Conservation (phyloP, 257 asterid genomes). For the Solanum neorickii region DNA sequence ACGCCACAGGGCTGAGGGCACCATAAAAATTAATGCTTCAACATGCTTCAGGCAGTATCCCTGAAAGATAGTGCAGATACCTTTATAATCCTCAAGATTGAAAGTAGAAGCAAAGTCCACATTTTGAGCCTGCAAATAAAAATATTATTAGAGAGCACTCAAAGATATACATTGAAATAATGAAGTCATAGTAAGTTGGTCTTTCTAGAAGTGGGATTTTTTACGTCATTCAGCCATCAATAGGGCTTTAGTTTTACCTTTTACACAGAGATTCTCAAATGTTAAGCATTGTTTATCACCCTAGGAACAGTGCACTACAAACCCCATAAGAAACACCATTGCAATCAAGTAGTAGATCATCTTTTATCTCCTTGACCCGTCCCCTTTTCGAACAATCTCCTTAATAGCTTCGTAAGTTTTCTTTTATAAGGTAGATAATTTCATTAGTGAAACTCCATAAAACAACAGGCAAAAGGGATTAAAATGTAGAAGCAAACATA, state of each 20-base stretch:
- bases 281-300: not conserved
- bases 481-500: not conserved
- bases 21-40: not conserved
- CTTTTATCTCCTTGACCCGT: not conserved
- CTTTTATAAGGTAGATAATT: not conserved
- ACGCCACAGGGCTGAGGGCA: not conserved
- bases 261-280: not conserved
- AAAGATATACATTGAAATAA: not conserved
- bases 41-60: not conserved
- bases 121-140: slow-evolving; percentile 61
- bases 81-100: slow-evolving; percentile 95
- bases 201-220: not conserved
- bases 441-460: not conserved
- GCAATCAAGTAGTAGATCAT: not conserved
- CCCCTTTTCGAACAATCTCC: not conserved
- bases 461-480: not conserved
- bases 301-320: not conserved
- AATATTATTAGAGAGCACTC: not conserved
- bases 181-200: not conserved
- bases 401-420: not conserved
- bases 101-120: slow-evolving; percentile 69
- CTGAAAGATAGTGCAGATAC: slow-evolving; percentile 22
- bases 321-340: not conserved
- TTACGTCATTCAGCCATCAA: not conserved
- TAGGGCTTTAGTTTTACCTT: not conserved